Base-by-base conservation (phyloP, 2,329 filamentous ascomycete species). In the Paraconiothyrium brasiliense region DNA sequence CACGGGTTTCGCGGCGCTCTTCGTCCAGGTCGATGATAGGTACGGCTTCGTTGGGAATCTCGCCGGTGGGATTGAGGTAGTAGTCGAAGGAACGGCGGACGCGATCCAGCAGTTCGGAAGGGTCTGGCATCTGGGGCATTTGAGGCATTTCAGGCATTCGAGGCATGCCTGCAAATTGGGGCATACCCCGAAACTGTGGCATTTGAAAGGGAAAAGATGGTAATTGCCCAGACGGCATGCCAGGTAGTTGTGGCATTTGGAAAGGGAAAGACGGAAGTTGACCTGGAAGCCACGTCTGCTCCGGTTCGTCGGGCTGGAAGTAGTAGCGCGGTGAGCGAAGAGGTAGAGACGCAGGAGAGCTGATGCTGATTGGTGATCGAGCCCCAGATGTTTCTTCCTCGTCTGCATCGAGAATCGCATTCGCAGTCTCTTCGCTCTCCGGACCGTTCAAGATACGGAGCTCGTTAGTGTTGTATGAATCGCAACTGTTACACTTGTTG, bases 401-500 rank as follows among this genome's bases (percentile, higher is more conserved):
- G 55, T 75, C 74, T 22, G 71, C 71, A 16, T 73, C 67, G 30
- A 76, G 55, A 39, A 78, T 64, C 0, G 74, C 74, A 43, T 78
- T 76, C 49, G 75, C 76, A 30, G 70, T 64, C 52, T 76, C 63
- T 59, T 78, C 73, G 62, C 76, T 76, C 46, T 79, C 73, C 13
- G 75, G 74, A 1, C 73, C 77, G 35, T 79, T 80, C 14, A 83
- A 70, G 0, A 82, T 79, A 0, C 80, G 79, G 56, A 84, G 74
- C 63, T 84, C 82, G 54, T 81, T 83, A 10, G 83, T 85, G 62
- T 85, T 85, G 76, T 84, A 85, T 20, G 82, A 82, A 60, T 84
- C 83, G 70, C 83, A 89, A 70, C 85, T 79, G 51, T 83, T 89
- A 76, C 95, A 99, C 78, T 97, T 97, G 49, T 97, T 83, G 0